These are phyloP conservation scores for Tetraselmis chui DNA, from an alignment of 139 green algal species.

Conservation along the genomic window DNA sequence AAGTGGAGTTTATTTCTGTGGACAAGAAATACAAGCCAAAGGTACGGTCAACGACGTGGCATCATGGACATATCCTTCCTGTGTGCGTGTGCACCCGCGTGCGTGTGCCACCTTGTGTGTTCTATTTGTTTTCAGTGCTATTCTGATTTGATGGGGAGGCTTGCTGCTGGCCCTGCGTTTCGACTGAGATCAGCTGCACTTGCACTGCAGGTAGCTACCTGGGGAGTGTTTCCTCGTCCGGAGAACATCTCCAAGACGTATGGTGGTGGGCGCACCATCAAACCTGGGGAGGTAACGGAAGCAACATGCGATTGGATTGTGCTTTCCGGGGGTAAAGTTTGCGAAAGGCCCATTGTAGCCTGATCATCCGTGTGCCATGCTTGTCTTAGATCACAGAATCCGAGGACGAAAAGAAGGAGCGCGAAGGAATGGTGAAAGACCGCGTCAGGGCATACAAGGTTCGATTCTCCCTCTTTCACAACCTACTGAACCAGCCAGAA, in stretches of 20 bases:
- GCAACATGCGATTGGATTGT: too few relatives aligned
- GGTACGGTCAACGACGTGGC: conserved; percentile 13
- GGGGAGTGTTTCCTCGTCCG: conserved; percentile 33
- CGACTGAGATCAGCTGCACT: conserved; percentile 19
- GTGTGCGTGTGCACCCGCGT: neutral
- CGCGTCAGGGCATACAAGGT: conserved; percentile 1
- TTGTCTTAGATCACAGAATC: neutral
- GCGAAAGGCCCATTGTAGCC: too few relatives aligned
- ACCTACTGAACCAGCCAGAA: too few relatives aligned
- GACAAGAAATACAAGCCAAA: conserved; percentile 44
- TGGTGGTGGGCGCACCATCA: conserved; percentile 27
- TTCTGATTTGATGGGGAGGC: too few relatives aligned
- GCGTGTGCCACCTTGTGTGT: too few relatives aligned
- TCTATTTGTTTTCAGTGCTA: too few relatives aligned
- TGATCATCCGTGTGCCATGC: too few relatives aligned
- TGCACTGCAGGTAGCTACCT: conserved; percentile 57
- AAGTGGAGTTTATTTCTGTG: conserved; percentile 52
- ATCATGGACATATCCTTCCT: neutral
- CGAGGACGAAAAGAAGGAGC: neutral
- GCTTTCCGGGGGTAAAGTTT: too few relatives aligned
- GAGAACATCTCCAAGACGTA: conserved; percentile 28
- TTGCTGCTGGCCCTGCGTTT: neutral
- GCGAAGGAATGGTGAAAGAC: neutral
- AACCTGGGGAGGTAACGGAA: conserved; percentile 7
- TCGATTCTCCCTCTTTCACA: too few relatives aligned